phyloP scores from a whole-genome alignment of 2,329 filamentous ascomycete genomes.

The Penicillium griseofulvum region DNA sequence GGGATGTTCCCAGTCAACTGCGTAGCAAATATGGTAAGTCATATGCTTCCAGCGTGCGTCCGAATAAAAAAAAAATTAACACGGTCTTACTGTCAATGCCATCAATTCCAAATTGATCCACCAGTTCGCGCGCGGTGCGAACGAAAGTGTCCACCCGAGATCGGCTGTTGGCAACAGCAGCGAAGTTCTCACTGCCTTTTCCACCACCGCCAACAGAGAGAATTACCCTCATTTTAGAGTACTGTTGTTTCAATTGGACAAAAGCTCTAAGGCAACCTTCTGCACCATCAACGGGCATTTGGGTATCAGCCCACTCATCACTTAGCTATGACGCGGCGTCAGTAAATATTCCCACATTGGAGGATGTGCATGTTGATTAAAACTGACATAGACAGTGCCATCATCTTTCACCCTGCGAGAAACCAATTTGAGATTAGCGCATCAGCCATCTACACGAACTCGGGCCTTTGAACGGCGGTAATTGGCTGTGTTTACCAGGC shows the following conservation, averaged over 20 bases:
- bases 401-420: slow-evolving; percentile 62
- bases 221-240: slow-evolving; percentile 70
- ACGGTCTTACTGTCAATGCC: slow-evolving; percentile 68
- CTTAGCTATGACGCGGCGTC: slow-evolving; percentile 56
- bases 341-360: background rate
- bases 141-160: slow-evolving; percentile 67
- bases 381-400: slow-evolving; percentile 70
- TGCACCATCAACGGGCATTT: slow-evolving; percentile 69
- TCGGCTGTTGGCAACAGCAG: slow-evolving; percentile 62
- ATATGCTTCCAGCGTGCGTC: background rate
- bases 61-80: background rate
- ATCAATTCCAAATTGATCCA: slow-evolving; percentile 69
- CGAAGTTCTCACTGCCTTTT: slow-evolving; percentile 64
- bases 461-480: slow-evolving; percentile 3
- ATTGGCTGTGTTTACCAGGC: slow-evolving; percentile 51
- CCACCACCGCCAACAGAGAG: slow-evolving; percentile 71
- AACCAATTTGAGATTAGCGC: slow-evolving; percentile 23
- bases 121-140: slow-evolving; percentile 62
- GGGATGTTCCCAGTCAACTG: slow-evolving; percentile 81
- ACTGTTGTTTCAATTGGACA: slow-evolving; percentile 67
- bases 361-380: background rate
- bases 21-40: background rate
- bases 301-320: slow-evolving; percentile 73
- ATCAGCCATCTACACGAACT: slow-evolving; percentile 19
- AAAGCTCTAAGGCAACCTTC: slow-evolving; percentile 71